These are phyloP conservation scores for Globisporangium rhizosaccharum DNA, from an alignment of 352 stramenopile species.

Conservation along the genomic window DNA sequence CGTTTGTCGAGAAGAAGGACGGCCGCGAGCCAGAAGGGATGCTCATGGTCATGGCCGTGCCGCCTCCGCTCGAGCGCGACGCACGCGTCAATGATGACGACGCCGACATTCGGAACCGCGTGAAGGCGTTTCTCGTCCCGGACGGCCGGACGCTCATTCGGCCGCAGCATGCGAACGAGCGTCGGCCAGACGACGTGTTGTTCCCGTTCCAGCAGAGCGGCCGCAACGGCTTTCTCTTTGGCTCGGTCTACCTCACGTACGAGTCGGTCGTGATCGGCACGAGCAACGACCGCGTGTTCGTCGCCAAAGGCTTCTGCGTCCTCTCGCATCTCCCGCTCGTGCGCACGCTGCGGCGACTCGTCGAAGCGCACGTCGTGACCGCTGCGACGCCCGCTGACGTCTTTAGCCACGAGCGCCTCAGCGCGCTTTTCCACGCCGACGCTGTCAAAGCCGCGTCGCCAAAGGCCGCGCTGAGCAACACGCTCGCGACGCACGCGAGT, in stretches of 20 bases:
- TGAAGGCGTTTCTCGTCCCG: conserved; percentile 72
- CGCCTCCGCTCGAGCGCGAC: conserved; percentile 25
- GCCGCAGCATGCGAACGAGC: conserved; percentile 15
- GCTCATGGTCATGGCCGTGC: conserved; percentile 53
- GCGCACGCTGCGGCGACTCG: conserved; percentile 43
- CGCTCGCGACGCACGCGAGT: conserved; percentile 22
- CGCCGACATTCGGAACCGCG: conserved; percentile 46
- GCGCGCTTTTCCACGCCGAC: conserved; percentile 30
- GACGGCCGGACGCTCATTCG: conserved; percentile 54
- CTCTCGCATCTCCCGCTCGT: conserved; percentile 63
- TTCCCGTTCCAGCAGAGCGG: conserved; percentile 80
- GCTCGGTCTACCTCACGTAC: conserved; percentile 75
- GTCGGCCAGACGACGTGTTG: conserved; percentile 44
- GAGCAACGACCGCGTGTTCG: conserved; percentile 41
- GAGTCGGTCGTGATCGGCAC: conserved; percentile 39
- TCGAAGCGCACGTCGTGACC: conserved; percentile 45
- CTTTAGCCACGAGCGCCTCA: conserved; percentile 42
- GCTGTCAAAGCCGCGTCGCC: conserved; percentile 1
- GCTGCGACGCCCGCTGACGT: conserved; percentile 30
- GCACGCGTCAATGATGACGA: conserved; percentile 23
- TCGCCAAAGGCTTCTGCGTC: conserved; percentile 64
- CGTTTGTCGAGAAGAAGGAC: conserved; percentile 51
- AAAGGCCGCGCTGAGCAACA: conserved; percentile 19
- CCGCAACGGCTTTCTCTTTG: conserved; percentile 66
- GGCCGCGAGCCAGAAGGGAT: conserved; percentile 28